These are phyloP conservation scores for Haplosporangium sp. DNA, from an alignment of 371 early-diverging fungal genomes.

Conservation along the genomic window DNA sequence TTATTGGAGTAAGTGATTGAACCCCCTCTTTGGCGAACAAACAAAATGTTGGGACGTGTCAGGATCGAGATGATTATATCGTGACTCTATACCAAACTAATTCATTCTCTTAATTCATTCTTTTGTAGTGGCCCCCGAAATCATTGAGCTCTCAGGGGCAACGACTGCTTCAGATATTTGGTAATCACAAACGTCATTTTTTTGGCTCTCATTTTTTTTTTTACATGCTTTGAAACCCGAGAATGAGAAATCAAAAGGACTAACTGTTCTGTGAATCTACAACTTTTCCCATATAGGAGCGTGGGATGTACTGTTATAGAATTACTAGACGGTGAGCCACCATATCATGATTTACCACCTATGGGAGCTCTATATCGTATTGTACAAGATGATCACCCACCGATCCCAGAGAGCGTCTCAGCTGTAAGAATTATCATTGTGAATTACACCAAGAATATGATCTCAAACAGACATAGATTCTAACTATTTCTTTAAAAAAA, in stretches of 20 bases:
- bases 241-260: not conserved
- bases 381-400: slow-evolving; percentile 90
- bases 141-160: slow-evolving; percentile 83
- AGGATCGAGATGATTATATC: not conserved
- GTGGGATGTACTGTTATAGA: slow-evolving; percentile 93
- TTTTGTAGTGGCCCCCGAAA: slow-evolving; percentile 86
- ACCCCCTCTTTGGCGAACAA: not conserved
- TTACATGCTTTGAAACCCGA: not conserved
- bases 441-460: not conserved
- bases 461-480: not conserved
- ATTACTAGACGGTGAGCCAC: slow-evolving; percentile 89
- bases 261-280: not conserved
- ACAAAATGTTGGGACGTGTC: not conserved
- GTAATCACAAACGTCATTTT: slow-evolving; percentile 31
- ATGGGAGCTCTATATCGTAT: slow-evolving; percentile 94
- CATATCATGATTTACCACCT: slow-evolving; percentile 81
- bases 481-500: not conserved
- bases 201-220: not conserved
- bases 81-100: not conserved
- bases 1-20: slow-evolving; percentile 70
- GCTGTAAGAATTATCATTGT: slow-evolving; percentile 52
- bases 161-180: slow-evolving; percentile 87
- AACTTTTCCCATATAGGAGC: slow-evolving; percentile 60
- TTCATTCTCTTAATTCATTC: slow-evolving; percentile 21
- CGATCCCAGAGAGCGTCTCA: slow-evolving; percentile 88